Evolutionary conservation across 345 rosid species (phyloP), one percentile per base, ranked within the genome.

Genomic region (Linum trigynum): DNA sequence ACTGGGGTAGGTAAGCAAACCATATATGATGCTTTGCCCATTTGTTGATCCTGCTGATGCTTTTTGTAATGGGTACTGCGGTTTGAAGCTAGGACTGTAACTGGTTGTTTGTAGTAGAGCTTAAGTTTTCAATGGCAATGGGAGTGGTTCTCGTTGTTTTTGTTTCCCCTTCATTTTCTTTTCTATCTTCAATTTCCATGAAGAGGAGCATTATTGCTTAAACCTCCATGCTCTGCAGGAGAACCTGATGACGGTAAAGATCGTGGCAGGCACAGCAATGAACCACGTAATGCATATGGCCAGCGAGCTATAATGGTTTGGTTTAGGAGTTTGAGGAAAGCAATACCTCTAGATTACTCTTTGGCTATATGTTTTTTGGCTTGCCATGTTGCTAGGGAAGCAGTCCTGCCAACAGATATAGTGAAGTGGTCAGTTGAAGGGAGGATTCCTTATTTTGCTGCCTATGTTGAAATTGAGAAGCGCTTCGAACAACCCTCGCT

Each of bases 351-450:
- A 50, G 74, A 86, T 59, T 79, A 62, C 64, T 77, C 94, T 61
- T 65, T 92, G 4, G 98, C 87, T 14, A 73, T 90, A 75, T 87
- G 82, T 42, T 86, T 81, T 76, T 77, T 89, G 63, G 91, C 87
- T 65, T 87, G 97, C 68, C 90, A 86, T 78, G 60, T 82, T 69
- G 86, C 80, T 15, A 81, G 92, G 76, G 86, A 83, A 69, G 74
- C 91, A 6, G 59, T 89, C 71, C 73, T 89, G 43, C 88, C 97
- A 6, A 81, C 92, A 0, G 95, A 89, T 38, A 67, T 89, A 15
- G 71, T 84, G 55, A 82, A 82, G 73, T 87, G 92, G 95, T 79
- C 95, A 2, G 36, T 76, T 38, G 86, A 82, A 80, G 98, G 95
- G 69, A 78, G 77, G 72, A 73, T 89, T 74, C 96, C 92, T 2